Percentiles rank a stretch among this genome's conserved stretches.
phyloP scores from a whole-genome alignment of 1,284 basidiomycete genomes.

The Laetiporus sulphureus region DNA sequence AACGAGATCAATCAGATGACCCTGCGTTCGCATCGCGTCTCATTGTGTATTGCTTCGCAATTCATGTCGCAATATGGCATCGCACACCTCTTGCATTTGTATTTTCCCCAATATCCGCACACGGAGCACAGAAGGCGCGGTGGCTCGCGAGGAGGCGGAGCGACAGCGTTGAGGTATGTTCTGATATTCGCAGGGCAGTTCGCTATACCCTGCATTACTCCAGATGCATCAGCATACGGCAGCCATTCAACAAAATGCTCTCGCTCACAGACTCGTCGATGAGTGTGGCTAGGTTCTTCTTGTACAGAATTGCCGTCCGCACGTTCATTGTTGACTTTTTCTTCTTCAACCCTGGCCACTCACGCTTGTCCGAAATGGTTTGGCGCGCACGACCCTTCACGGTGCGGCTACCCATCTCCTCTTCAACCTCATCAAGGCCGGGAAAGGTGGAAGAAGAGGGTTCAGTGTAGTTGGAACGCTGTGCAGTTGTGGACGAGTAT shows the following conservation, averaged over 20 bases:
- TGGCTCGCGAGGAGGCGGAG: constrained; percentile 41
- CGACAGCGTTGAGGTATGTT: constrained; percentile 51
- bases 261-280: constrained; percentile 70
- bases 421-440: constrained; percentile 27
- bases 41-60: constrained; percentile 50
- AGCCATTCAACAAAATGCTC: neutral
- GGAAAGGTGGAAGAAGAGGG: constrained; percentile 34
- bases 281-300: constrained; percentile 64
- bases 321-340: constrained; percentile 80
- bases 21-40: constrained; percentile 55
- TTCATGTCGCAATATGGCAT: constrained; percentile 53
- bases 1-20: constrained; percentile 41
- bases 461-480: constrained; percentile 78
- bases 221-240: neutral
- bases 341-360: constrained; percentile 40
- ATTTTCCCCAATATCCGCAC: constrained; percentile 63
- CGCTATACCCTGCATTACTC: constrained; percentile 46
- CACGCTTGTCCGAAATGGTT: constrained; percentile 67
- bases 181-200: constrained; percentile 43
- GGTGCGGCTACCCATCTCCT: constrained; percentile 26
- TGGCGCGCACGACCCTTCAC: constrained; percentile 64
- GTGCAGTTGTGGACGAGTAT: constrained; percentile 3
- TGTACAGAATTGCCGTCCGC: constrained; percentile 70
- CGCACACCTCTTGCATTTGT: constrained; percentile 53
- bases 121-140: constrained; percentile 56